Base-by-base conservation (phyloP, 2,329 filamentous ascomycete species). In the Botrytis cinerea region DNA sequence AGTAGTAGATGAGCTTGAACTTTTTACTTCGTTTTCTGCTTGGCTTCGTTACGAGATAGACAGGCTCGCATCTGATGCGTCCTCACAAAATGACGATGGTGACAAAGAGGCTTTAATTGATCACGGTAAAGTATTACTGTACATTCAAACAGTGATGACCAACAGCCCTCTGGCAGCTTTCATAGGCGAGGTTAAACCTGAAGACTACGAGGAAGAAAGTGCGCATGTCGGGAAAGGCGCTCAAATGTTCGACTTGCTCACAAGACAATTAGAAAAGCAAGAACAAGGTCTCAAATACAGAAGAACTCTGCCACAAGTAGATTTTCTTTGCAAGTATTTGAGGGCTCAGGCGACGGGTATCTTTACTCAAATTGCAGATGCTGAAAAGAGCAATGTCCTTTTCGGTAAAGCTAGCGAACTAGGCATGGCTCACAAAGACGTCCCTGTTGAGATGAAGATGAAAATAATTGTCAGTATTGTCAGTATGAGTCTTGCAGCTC, bases 41-140 rank as follows among this genome's bases (percentile, higher is more conserved):
- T 98, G 95, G 95, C 84, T 98, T 69, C 90, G 91, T 48, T 88
- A 94, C 78, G 91, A 95, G 79, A 95, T 97, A 74, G 93, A 97
- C 76, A 88, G 91, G 22, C 88, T 95, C 63, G 89, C 89, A 9
- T 89, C 91, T 80, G 83, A 92, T 77, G 84, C 90, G 0, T 85
- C 86, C 25, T 84, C 87, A 64, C 85, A 85, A 28, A 83, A 86
- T 12, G 90, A 94, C 35, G 95, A 98, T 76, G 87, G 90, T 38
- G 94, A 95, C 74, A 92, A 92, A 76, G 93, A 96, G 77, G 90
- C 92, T 0, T 88, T 89, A 0, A 89, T 97, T 74, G 93, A 97
- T 76, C 88, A 92, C 68, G 85, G 86, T 25, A 90, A 90, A 73
- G 89, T 97, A 1, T 82, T 97, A 14, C 87, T 89, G 0, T 98